Percentiles rank a stretch among this genome's conserved stretches.
These are phyloP conservation scores for Cynanchum wilfordii DNA, from an alignment of 257 asterid genomes.

Conservation along the genomic window DNA sequence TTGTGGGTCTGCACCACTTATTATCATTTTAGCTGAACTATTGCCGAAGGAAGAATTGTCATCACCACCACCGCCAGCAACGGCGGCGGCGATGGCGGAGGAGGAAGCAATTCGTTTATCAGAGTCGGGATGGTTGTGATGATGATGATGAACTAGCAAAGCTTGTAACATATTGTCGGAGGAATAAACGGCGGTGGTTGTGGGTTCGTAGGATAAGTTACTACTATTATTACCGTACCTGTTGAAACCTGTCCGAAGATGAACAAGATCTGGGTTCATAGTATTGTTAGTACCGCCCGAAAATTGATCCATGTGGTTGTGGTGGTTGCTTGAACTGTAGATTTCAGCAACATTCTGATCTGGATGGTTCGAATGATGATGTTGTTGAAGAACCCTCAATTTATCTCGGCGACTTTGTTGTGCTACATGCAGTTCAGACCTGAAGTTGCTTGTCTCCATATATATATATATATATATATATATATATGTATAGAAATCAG, in stretches of 20 bases:
- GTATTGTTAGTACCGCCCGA: constrained; percentile 6
- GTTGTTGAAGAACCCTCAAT: constrained; percentile 43
- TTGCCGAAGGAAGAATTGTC: background rate
- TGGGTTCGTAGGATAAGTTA: constrained; percentile 27
- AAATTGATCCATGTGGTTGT: constrained; percentile 20
- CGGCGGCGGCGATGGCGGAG: no score
- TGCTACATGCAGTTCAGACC: constrained; percentile 60
- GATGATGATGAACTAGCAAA: background rate
- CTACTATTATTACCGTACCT: constrained; percentile 17
- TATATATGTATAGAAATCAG: no score
- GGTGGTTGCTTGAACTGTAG: background rate
- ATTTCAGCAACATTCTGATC: constrained; percentile 17
- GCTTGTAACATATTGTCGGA: constrained; percentile 29
- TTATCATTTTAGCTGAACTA: constrained; percentile 2
- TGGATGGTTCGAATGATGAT: constrained; percentile 3
- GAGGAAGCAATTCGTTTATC: no score
- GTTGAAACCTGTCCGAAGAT: constrained; percentile 14
- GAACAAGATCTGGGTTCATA: constrained; percentile 22
- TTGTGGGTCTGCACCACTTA: constrained; percentile 18
- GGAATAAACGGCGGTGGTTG: constrained; percentile 13
- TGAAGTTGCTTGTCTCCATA: constrained; percentile 44
- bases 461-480: background rate
- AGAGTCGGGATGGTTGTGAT: background rate
- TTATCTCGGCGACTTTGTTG: constrained; percentile 74
- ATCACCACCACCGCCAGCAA: no score